phyloP scores from a whole-genome alignment of 148 eudicot genomes.

The Simmondsia chinensis region DNA sequence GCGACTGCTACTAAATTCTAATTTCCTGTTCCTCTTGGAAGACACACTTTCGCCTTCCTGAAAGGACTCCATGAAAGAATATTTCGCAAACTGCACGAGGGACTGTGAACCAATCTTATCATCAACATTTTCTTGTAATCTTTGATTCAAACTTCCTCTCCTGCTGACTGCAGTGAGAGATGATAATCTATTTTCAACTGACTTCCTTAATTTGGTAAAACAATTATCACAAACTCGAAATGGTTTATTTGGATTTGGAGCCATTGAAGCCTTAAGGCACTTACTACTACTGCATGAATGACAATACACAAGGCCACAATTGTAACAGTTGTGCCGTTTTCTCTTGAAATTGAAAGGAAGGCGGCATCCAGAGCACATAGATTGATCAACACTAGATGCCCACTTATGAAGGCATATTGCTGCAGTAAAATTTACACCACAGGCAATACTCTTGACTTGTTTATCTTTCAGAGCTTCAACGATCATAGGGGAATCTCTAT shows the following conservation, averaged over 20 bases:
- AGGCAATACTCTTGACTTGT: constrained; percentile 53
- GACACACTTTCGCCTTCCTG: constrained; percentile 24
- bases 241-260: constrained; percentile 50
- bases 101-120: constrained; percentile 18
- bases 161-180: constrained; percentile 27
- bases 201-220: constrained; percentile 40
- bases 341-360: constrained; percentile 53
- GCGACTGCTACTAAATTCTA: constrained; percentile 34
- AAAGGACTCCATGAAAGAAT: constrained; percentile 36
- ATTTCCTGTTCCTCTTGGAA: constrained; percentile 34
- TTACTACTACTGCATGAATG: constrained; percentile 54
- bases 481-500: constrained; percentile 52
- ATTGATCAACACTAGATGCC: constrained; percentile 44
- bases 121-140: constrained; percentile 18
- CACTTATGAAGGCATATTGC: constrained; percentile 58
- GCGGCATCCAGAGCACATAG: constrained; percentile 58
- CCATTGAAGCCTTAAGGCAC: constrained; percentile 61
- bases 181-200: constrained; percentile 18
- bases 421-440: constrained; percentile 66
- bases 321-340: constrained; percentile 70
- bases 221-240: constrained; percentile 76
- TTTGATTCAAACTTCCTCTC: constrained; percentile 28
- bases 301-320: constrained; percentile 69
- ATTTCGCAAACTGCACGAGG: constrained; percentile 21
- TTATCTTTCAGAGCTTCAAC: constrained; percentile 54